Evolutionary conservation across 257 asterid genomes (phyloP).

Genomic region (Craterostigma plantagineum): DNA sequence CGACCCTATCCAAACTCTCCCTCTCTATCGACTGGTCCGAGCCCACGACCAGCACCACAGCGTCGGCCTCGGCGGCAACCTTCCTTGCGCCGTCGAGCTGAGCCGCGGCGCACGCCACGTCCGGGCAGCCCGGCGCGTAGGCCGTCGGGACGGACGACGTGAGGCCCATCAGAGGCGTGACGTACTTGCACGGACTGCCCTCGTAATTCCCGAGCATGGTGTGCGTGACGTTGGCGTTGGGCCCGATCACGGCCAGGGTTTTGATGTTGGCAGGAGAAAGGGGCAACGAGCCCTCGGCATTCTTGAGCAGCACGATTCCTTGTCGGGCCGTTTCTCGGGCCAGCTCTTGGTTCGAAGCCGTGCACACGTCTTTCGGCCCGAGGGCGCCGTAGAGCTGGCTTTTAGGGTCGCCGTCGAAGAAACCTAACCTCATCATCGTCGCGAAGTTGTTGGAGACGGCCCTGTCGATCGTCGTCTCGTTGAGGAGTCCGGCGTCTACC

Average conservation of each 20-base stretch:
- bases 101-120: constrained; percentile 32
- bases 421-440: constrained; percentile 69
- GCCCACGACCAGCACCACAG: constrained; percentile 69
- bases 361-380: constrained; percentile 79
- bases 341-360: constrained; percentile 40
- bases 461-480: constrained; percentile 31
- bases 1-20: constrained; percentile 40
- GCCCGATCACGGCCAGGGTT: constrained; percentile 75
- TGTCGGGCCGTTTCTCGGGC: constrained; percentile 82
- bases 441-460: constrained; percentile 62
- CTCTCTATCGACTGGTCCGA: constrained; percentile 53
- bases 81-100: constrained; percentile 39
- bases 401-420: constrained; percentile 79
- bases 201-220: constrained; percentile 73
- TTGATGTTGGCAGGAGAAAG: constrained; percentile 33
- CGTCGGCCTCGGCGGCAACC: constrained; percentile 48
- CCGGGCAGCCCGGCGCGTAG: constrained; percentile 40
- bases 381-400: constrained; percentile 50
- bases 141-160: constrained; percentile 29
- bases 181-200: constrained; percentile 62
- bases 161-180: constrained; percentile 51
- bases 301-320: constrained; percentile 74
- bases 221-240: constrained; percentile 44
- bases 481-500: constrained; percentile 38
- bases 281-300: constrained; percentile 45